Evolutionary conservation across 257 asterid genomes (phyloP), one percentile per base, ranked within the genome.

Genomic region (Nyctanthes arbortristis): DNA sequence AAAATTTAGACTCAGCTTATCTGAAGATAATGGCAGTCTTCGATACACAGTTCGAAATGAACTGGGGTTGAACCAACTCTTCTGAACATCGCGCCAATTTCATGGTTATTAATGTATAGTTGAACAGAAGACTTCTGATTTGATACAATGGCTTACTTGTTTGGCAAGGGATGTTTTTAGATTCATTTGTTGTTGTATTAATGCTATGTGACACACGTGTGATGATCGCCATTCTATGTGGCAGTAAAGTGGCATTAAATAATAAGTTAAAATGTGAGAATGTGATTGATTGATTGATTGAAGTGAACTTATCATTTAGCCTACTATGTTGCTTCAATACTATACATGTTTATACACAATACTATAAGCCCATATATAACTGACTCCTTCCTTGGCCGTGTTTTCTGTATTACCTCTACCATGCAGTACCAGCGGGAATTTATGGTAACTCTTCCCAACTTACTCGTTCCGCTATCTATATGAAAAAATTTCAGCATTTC

Each of bases 371-470:
- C n/a, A n/a, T n/a, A n/a, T 39, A 39, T 39, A 52, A 74, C 84
- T 79, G 72, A 79, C 75, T 71, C 39, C 73, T 66, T 70, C 63
- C 49, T 74, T 77, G 49, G 75, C 61, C 71, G 74, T 72, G 68
- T 76, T 70, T 71, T 75, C 78, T 60, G 58, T 76, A 62, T 74
- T 66, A n/a, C 60, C 83, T 77, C 71, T 64, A 8, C 73, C 29
- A 30, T 75, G 84, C 89, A 92, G 97, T 92, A 61, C 97, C 98
- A 0, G 97, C 97, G 8, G 98, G 98, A 68, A 92, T 92, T 63
- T 92, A 88, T 65, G 97, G 97, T 92, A 92, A 77, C 13, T 57
- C 69, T 13, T 71, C 77, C 33, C 60, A 25, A 14, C 11, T 3
- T 20, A 57, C 67, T 29, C 1, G n/a, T 20, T 34, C 32, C 40